Evolutionary conservation across 805 yeast species (phyloP).

Genomic region (Candida dajiaensis): DNA sequence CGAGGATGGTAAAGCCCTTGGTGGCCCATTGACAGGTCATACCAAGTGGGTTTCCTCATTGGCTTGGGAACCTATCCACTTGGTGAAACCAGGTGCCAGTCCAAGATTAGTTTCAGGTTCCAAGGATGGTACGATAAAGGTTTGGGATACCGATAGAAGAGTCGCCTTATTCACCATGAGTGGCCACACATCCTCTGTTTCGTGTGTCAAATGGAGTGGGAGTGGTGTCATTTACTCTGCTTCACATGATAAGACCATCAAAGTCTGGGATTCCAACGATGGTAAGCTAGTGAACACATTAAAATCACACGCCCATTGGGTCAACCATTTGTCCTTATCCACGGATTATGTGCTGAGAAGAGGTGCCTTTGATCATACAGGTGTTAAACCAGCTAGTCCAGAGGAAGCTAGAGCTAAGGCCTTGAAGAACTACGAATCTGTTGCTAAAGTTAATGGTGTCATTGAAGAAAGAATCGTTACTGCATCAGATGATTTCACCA

Average conservation of each 20-base stretch:
- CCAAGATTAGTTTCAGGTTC: constrained; percentile 83
- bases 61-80: constrained; percentile 92
- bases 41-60: constrained; percentile 84
- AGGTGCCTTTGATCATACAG: constrained; percentile 83
- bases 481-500: constrained; percentile 95
- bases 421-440: constrained; percentile 47
- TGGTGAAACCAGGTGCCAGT: constrained; percentile 55
- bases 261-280: constrained; percentile 78
- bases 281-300: constrained; percentile 78
- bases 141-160: constrained; percentile 82
- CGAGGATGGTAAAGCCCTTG: constrained; percentile 63
- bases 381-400: constrained; percentile 35
- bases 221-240: constrained; percentile 76
- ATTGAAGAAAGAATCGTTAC: constrained; percentile 87
- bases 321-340: constrained; percentile 85
- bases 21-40: constrained; percentile 76
- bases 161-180: constrained; percentile 63
- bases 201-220: constrained; percentile 98
- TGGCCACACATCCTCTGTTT: constrained; percentile 85
- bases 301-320: constrained; percentile 96
- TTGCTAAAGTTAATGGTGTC: constrained; percentile 46
- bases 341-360: constrained; percentile 84
- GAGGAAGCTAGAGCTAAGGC: constrained; percentile 46
- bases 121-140: constrained; percentile 81
- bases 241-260: constrained; percentile 91